These are phyloP conservation scores for Pseudocercospora pini-densiflorae DNA, from an alignment of 2,329 filamentous ascomycete species.

Conservation along the genomic window DNA sequence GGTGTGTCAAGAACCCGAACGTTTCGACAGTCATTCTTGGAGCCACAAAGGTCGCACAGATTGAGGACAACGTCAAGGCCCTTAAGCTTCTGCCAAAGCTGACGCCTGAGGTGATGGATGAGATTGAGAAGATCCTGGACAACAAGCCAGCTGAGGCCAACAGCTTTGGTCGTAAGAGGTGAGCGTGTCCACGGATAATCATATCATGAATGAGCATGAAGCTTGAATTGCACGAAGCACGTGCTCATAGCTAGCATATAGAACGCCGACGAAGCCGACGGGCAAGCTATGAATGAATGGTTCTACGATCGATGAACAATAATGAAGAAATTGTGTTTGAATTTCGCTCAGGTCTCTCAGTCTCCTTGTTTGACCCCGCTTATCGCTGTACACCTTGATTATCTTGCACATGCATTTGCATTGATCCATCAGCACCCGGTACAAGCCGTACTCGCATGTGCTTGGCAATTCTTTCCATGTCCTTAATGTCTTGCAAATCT, in stretches of 20 bases:
- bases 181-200: conserved; percentile 16
- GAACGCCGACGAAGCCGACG: background rate
- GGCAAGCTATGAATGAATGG: conserved; percentile 2
- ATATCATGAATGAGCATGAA: background rate
- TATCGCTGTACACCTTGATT: background rate
- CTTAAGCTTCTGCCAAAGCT: conserved; percentile 47
- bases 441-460: background rate
- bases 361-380: background rate
- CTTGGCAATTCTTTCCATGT: conserved; percentile 2
- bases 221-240: background rate
- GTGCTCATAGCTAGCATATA: background rate
- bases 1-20: conserved; percentile 62
- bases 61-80: conserved; percentile 55
- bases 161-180: conserved; percentile 44
- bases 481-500: background rate
- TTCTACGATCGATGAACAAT: background rate
- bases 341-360: background rate
- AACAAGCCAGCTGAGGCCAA: conserved; percentile 44
- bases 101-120: conserved; percentile 45
- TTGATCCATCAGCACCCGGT: background rate
- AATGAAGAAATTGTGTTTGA: background rate
- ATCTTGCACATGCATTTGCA: background rate
- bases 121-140: conserved; percentile 50
- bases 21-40: conserved; percentile 62
- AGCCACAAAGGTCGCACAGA: conserved; percentile 53